phyloP scores from a whole-genome alignment of 2,329 filamentous ascomycete species.

The Penicillium sp. region DNA sequence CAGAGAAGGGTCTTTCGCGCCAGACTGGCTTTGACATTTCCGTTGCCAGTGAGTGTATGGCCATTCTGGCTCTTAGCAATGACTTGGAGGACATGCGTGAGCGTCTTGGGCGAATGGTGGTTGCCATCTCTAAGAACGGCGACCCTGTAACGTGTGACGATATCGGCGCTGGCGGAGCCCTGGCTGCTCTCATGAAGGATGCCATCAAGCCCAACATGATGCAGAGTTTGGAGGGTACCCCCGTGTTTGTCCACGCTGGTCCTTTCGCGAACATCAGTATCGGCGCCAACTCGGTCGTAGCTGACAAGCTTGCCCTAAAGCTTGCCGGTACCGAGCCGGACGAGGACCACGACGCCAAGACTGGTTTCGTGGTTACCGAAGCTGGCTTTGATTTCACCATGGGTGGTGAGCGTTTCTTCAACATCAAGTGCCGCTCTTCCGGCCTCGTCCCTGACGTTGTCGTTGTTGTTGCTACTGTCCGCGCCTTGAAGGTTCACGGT shows the following conservation, averaged over 20 bases:
- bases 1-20: conserved; percentile 83
- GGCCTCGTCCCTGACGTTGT: conserved; percentile 90
- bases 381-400: conserved; percentile 99
- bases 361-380: conserved; percentile 92
- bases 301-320: conserved; percentile 93
- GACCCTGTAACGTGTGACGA: conserved; percentile 96
- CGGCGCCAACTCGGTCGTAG: conserved; percentile 89
- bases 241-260: conserved; percentile 94
- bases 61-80: conserved; percentile 90
- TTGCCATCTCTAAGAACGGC: conserved; percentile 78
- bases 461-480: conserved; percentile 90
- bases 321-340: conserved; percentile 90
- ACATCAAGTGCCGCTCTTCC: conserved; percentile 97
- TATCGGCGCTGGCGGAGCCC: conserved; percentile 83
- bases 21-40: conserved; percentile 97
- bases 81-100: conserved; percentile 85
- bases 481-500: conserved; percentile 94
- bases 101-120: conserved; percentile 90
- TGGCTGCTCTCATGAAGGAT: conserved; percentile 94
- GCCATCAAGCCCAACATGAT: conserved; percentile 98
- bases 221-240: conserved; percentile 96
- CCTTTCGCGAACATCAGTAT: conserved; percentile 99
- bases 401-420: conserved; percentile 99
- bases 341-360: conserved; percentile 76
- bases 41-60: conserved; percentile 97